Percentiles rank a stretch among this genome's conserved stretches.
These are phyloP conservation scores for Pontederia paniculata DNA, from an alignment of 176 grass and related monocot genomes.

Conservation along the genomic window DNA sequence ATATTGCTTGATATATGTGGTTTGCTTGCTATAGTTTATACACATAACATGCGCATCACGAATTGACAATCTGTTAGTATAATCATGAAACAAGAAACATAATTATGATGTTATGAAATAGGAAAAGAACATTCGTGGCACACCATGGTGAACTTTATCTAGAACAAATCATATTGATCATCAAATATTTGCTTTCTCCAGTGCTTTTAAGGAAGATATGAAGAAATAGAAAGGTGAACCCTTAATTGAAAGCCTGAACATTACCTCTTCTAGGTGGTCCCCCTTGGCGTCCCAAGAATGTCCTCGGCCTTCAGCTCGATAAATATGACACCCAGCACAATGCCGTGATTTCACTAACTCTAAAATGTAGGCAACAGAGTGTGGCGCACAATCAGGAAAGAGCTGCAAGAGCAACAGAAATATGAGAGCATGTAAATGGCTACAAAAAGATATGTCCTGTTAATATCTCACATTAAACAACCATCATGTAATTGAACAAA, in stretches of 20 bases:
- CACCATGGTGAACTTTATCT: no score
- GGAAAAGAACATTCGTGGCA: no score
- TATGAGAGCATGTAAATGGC: constrained; percentile 14
- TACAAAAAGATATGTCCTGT: neutral
- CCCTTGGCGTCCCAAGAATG: constrained; percentile 47
- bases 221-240: neutral
- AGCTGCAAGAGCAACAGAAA: constrained; percentile 36
- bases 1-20: no score
- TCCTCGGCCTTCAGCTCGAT: constrained; percentile 64
- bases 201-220: neutral
- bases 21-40: no score
- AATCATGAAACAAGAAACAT: no score
- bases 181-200: neutral
- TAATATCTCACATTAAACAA: no score
- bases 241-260: neutral
- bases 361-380: constrained; percentile 61
- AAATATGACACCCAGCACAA: constrained; percentile 53
- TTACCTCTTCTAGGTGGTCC: constrained; percentile 43
- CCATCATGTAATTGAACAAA: no score
- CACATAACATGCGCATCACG: no score
- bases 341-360: constrained; percentile 37
- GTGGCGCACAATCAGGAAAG: constrained; percentile 64
- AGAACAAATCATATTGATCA: neutral
- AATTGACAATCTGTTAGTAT: no score
- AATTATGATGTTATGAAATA: no score